Base-by-base conservation (phyloP, 2,329 filamentous ascomycete species). In the Phialemoniopsis sp. region DNA sequence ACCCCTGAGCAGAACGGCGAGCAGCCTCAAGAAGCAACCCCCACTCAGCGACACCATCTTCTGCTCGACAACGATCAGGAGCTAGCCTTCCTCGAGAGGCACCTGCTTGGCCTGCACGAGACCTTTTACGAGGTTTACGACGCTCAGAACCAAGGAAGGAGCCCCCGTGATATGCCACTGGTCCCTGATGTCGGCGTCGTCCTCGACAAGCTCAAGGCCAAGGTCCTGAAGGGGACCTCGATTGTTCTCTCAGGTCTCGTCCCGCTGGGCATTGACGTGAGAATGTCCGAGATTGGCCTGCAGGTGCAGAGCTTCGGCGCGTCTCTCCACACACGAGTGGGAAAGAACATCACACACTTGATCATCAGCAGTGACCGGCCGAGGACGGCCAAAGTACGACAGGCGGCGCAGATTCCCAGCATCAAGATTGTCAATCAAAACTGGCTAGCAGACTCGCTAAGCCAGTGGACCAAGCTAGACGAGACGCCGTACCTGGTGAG, bases 221-320 rank as follows among this genome's bases (percentile, higher is more conserved):
- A 75, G 39, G 85, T 94, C 3, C 78, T 98, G 1, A 76, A 74
- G 16, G 86, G 82, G 13, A 80, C 87, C 10, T 79, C 82, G 5
- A 78, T 98, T 41, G 90, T 95, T 5, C 84, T 97, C 48, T 95
- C 91, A 0, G 93, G 93, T 1, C 82, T 98, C 3, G 82, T 97
- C 3, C 90, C 90, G 0, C 68, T 95, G 1, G 87, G 87, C 5
- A 78, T 85, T 29, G 83, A 91, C 51, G 80, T 91, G 28, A 78
- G 86, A 41, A 80, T 76, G 44, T 89, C 89, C 3, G 93, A 98
- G 58, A 87, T 95, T 42, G 89, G 87, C 5, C 70, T 91, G 32
- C 95, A 94, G 73, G 85, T 89, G 3, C 82, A 82, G 55, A 87
- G 78, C 53, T 97, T 96, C 56, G 93, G 93, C 15, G 91, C 88